A percentile compares a stretch with the other conserved stretches of the same genome.
Conservation (phyloP, 257 asterid genomes). For the Ehretia macrophylla region DNA sequence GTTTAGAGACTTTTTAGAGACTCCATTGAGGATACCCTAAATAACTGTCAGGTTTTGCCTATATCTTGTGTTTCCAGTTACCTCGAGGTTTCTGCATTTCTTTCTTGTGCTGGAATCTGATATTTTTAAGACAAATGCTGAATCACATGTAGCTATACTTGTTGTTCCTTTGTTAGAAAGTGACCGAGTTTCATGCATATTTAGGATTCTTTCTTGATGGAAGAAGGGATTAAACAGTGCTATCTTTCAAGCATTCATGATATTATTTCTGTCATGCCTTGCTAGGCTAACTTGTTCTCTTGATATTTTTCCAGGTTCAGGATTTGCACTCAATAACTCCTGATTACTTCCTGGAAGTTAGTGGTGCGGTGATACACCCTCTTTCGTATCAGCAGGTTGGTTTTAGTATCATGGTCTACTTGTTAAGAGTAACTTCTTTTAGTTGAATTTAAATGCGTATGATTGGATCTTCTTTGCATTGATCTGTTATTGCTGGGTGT, state of each 20-base stretch:
- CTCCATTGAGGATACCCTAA: too few relatives aligned
- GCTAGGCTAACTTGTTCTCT: constrained; percentile 4
- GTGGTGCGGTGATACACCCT: constrained; percentile 98
- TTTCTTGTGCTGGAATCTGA: not conserved
- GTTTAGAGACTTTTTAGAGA: too few relatives aligned
- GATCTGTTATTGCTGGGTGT: too few relatives aligned
- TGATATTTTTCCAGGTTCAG: constrained; percentile 70
- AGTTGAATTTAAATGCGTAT: too few relatives aligned
- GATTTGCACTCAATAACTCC: constrained; percentile 93
- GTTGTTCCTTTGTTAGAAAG: not conserved
- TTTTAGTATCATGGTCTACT: not conserved
- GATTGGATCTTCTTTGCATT: too few relatives aligned
- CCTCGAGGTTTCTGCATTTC: constrained; percentile 2
- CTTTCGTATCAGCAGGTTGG: constrained; percentile 98
- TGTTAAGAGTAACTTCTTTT: too few relatives aligned
- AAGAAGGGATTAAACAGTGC: not conserved
- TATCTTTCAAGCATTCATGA: not conserved
- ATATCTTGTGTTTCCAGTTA: too few relatives aligned
- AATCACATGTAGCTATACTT: not conserved
- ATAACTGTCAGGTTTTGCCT: too few relatives aligned
- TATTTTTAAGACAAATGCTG: not conserved
- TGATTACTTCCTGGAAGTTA: constrained; percentile 85
- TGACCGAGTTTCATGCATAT: not conserved
- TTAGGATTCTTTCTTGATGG: not conserved
- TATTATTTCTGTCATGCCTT: constrained; percentile 4